Evolutionary conservation across 2,329 filamentous ascomycete genomes (phyloP).

Genomic region (Mycogone perniciosa): DNA sequence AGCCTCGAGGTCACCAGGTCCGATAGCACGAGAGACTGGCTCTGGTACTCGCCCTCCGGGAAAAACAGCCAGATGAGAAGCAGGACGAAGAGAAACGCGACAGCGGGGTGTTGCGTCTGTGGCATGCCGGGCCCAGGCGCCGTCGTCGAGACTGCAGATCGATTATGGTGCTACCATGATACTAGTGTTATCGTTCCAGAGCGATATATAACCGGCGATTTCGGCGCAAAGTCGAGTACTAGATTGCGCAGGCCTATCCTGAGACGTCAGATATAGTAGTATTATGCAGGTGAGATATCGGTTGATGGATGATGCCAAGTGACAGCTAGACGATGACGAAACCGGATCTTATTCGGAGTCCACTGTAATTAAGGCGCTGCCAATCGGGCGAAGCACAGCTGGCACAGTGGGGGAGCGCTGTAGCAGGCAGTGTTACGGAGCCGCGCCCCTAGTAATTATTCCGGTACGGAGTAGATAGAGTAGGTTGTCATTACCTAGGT

Average conservation of each 20-base stretch:
- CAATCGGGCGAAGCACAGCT: not conserved
- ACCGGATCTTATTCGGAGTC: not conserved
- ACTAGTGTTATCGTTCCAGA: not conserved
- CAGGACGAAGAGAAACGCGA: slow-evolving; percentile 24
- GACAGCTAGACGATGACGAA: not conserved
- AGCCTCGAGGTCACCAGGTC: slow-evolving; percentile 40
- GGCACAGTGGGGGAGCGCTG: not conserved
- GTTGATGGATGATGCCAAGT: not conserved
- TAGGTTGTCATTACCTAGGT: no score
- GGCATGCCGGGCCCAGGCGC: slow-evolving; percentile 35
- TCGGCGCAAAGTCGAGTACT: not conserved
- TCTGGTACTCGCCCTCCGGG: slow-evolving; percentile 30
- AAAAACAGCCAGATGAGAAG: slow-evolving; percentile 36
- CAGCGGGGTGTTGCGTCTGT: slow-evolving; percentile 36
- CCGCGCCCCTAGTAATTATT: no score
- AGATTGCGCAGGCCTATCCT: not conserved
- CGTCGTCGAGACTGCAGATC: slow-evolving; percentile 9
- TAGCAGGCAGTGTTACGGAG: not conserved
- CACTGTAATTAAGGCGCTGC: not conserved
- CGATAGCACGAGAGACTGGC: slow-evolving; percentile 27
- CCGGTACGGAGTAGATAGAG: no score
- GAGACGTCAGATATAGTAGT: not conserved
- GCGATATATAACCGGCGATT: not conserved
- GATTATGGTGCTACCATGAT: slow-evolving; percentile 14
- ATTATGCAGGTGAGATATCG: not conserved